These are phyloP conservation scores for Thinopyrum elongatum DNA, from an alignment of 176 grass and related monocot species.

Conservation along the genomic window DNA sequence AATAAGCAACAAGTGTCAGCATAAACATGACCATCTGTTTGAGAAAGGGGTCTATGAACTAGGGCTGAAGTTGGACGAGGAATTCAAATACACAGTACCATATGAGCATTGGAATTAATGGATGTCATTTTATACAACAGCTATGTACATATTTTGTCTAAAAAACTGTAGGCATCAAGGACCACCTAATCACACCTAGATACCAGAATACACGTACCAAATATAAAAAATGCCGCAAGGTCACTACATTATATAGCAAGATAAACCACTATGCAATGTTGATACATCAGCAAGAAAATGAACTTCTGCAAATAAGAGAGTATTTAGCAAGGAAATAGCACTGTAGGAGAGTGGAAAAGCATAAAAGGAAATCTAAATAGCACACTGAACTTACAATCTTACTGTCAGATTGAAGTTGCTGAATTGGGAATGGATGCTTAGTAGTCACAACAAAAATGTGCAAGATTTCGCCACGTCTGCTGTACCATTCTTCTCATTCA, in stretches of 20 bases:
- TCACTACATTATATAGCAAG: not conserved
- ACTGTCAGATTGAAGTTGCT: not conserved
- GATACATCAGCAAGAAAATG: not conserved
- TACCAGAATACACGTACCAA: not conserved
- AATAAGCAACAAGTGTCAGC: slow-evolving; percentile 16
- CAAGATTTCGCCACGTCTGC: not conserved
- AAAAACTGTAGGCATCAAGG: slow-evolving; percentile 1
- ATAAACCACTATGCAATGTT: not conserved
- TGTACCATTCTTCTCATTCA: slow-evolving; percentile 9
- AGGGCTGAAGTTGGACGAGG: not conserved
- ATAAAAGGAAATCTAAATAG: not conserved
- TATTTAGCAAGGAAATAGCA: slow-evolving; percentile 15
- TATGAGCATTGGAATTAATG: not conserved
- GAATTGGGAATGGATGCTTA: not conserved
- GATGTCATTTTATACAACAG: not conserved
- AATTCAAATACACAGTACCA: not conserved
- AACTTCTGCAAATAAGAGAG: not conserved
- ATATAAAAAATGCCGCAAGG: not conserved
- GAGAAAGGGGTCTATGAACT: not conserved
- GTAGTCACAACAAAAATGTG: not conserved
- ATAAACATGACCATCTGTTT: not conserved
- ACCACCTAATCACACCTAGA: not conserved
- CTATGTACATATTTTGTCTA: not conserved
- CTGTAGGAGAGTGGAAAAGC: not conserved
- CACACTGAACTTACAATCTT: slow-evolving; percentile 12